Base-by-base conservation (phyloP, 2,329 filamentous ascomycete species). In the Pseudomassariella vexata region DNA sequence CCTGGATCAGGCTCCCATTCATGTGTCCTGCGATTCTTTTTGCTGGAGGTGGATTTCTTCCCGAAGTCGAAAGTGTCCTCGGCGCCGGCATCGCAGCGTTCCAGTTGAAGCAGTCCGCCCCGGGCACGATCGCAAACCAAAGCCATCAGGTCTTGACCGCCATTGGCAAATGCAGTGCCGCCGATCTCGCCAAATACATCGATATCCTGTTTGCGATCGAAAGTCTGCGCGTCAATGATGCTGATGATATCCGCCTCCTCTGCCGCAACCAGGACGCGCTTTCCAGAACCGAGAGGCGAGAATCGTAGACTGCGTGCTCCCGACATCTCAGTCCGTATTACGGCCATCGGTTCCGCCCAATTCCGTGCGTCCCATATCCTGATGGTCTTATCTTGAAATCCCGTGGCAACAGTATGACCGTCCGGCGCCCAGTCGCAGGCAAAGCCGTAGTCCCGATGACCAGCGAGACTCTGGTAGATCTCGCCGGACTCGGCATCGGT, bases 391-490 rank as follows among this genome's bases (percentile, higher is more conserved):
- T 90, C 85, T 55, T 90, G 84, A 39, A 81, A 82, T 15, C 79
- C 84, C 0, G 85, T 89, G 9, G 85, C 85, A 14, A 89, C 70
- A 9, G 79, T 81, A 61, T 79, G 78, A 19, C 83, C 84, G 50
- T 89, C 80, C 32, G 82, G 77, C 12, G 83, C 80, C 85, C 85
- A 90, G 43, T 82, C 84, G 47, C 82, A 87, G 2, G 84, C 77
- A 47, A 89, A 90, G 2, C 78, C 82, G 44, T 71, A 83, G 48
- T 88, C 83, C 10, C 65, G 65, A 48, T 87, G 82, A 3, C 80
- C 79, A 4, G 62, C 56, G 2, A 89, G 68, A 17, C 62, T 58
- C 43, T 80, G 67, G 40, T 72, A 66, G 34, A 63, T 64, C 37
- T 69, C 60, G 10, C 82, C 78, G 9, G 71, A 77, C 34, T 85